These are phyloP conservation scores for Cyberlindnera galapagoensis DNA, from an alignment of 805 yeast species.

Conservation along the genomic window DNA sequence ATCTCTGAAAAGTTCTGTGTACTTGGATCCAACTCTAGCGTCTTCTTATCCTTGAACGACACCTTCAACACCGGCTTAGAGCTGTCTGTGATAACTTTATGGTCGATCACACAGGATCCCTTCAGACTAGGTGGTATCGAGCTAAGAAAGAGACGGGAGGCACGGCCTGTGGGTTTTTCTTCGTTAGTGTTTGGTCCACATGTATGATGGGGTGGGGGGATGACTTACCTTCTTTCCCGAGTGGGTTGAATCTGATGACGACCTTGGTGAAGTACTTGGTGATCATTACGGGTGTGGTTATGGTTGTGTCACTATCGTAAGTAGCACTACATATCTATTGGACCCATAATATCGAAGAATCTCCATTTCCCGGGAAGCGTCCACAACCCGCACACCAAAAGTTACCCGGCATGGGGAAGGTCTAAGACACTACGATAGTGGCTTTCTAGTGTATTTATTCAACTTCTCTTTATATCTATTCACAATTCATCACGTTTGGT, in stretches of 20 bases:
- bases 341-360: no score
- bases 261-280: slow-evolving; percentile 84
- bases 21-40: slow-evolving; percentile 61
- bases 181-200: no score
- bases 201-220: no score
- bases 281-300: slow-evolving; percentile 74
- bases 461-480: slow-evolving; percentile 1
- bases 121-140: slow-evolving; percentile 74
- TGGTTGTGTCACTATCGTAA: no score
- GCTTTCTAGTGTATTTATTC: no score
- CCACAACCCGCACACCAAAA: no score
- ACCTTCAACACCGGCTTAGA: slow-evolving; percentile 63
- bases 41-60: slow-evolving; percentile 73
- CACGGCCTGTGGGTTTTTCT: slow-evolving; percentile 41
- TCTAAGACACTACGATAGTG: no score
- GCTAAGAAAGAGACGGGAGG: slow-evolving; percentile 73
- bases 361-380: no score
- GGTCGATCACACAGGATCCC: slow-evolving; percentile 53
- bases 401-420: no score
- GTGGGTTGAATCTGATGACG: slow-evolving; percentile 72
- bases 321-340: no score
- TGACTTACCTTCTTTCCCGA: slow-evolving; percentile 51
- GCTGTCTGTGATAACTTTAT: slow-evolving; percentile 45
- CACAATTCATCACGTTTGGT: slow-evolving; percentile 14
- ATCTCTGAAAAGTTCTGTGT: slow-evolving; percentile 52